Conservation (phyloP, 2,329 filamentous ascomycete genomes). For the Tricladium varicosporioides region DNA sequence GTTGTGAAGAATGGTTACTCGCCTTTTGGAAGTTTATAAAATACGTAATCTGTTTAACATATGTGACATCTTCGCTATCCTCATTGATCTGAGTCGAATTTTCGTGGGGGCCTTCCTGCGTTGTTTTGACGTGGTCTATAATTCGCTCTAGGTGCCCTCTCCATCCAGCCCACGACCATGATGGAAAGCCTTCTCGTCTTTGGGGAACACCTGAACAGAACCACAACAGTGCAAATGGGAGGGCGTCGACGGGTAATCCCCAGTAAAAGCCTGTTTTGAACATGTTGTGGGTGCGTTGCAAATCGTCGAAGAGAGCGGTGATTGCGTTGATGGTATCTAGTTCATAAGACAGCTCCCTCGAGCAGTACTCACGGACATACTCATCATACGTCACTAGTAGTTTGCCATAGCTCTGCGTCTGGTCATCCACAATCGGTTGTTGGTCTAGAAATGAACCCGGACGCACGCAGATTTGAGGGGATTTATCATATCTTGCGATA, state of each 20-base stretch:
- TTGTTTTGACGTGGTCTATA: neutral
- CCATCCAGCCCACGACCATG: neutral
- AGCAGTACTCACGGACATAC: neutral
- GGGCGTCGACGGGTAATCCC: neutral
- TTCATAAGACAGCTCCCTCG: neutral
- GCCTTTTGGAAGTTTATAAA: neutral
- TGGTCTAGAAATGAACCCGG: neutral
- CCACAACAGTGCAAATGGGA: neutral
- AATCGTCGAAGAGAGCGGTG: neutral
- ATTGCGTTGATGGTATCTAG: neutral
- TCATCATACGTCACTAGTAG: neutral
- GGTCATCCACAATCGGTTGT: neutral
- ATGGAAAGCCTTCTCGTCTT: neutral
- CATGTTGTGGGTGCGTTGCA: neutral
- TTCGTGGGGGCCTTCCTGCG: neutral
- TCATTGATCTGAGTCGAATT: neutral
- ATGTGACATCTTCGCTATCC: neutral
- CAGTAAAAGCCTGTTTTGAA: neutral
- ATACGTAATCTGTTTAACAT: neutral
- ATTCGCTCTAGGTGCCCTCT: neutral
- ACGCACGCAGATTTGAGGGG: neutral
- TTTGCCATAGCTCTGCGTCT: neutral
- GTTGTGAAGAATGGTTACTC: neutral
- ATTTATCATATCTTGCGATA: neutral
- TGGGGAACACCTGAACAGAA: neutral